These are phyloP conservation scores for Murraya paniculata DNA, from an alignment of 345 rosid genomes.

Conservation along the genomic window DNA sequence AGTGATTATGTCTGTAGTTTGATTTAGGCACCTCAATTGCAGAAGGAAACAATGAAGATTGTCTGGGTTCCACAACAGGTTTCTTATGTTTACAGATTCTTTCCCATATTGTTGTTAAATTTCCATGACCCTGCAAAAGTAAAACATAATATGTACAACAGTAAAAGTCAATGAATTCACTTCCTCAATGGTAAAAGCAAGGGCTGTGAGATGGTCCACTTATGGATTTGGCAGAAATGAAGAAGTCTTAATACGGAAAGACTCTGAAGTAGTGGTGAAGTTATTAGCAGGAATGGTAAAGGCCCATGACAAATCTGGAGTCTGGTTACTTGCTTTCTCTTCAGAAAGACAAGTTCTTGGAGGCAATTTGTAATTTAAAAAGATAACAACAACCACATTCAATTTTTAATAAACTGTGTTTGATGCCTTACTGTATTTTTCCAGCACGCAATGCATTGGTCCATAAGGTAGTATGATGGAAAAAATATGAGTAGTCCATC, in stretches of 20 bases:
- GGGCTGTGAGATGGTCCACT: neutral
- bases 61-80: constrained; percentile 94
- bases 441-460: constrained; percentile 83
- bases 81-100: constrained; percentile 89
- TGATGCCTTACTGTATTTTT: constrained; percentile 61
- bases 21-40: constrained; percentile 65
- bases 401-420: constrained; percentile 17
- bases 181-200: neutral
- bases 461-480: constrained; percentile 91
- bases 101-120: constrained; percentile 84
- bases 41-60: constrained; percentile 65
- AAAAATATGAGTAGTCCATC: constrained; percentile 95
- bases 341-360: neutral
- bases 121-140: constrained; percentile 49
- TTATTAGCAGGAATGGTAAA: neutral
- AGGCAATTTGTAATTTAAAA: neutral
- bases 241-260: too few species aligned
- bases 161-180: constrained; percentile 16
- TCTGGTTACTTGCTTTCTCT: neutral
- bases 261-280: neutral
- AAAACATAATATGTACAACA: constrained; percentile 7
- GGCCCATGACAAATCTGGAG: neutral
- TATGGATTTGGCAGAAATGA: neutral
- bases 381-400: neutral
- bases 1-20: constrained; percentile 12